Evolutionary conservation across 768 basidiomycete species (phyloP), one percentile per base, ranked within the genome.

Genomic region (Gyrodon lividus): DNA sequence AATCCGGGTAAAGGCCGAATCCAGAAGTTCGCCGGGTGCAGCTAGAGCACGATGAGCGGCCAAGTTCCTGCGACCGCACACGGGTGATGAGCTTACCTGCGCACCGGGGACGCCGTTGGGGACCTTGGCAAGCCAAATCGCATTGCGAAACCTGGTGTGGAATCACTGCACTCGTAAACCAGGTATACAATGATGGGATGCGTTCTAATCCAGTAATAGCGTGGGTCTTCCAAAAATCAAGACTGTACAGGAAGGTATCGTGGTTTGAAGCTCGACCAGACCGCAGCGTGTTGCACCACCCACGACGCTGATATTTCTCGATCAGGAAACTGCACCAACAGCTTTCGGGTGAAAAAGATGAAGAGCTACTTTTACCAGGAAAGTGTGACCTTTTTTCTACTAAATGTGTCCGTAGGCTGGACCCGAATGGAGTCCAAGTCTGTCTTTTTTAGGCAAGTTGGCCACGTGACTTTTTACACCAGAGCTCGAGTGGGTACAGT

Each of bases 1-100:
- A 82, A 50, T 81, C 79, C 5, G 78, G 76, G 26, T 75, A 75
- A 5, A 82, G 63, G 14, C 81, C 81, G 58, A 81, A 85, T 6
- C 79, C 79, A 13, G 80, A 82, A 4, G 72, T 68, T 31, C 73
- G 66, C n/a, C 77, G 67, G 12, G 39, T 22, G 3, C 34, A 12
- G 37, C 66, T 63, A 30, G 24, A 28, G 19, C 6, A 24, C 5
- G n/a, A 12, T 57, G 30, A 47, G 48, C 7, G 14, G 31, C 16
- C 6, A 1, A 7, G 22, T 22, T 13, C 16, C 6, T 51, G 2
- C 13, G 13, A 17, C n/a, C 14, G 12, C 16, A 10, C 51, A 50
- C 52, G 62, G 58, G 28, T 59, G 64, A 7, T 1, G 24, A 20
- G 28, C 51, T 37, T 44, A 77, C 75, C 70, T 69, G 59, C 73